Evolutionary conservation across 768 basidiomycete species (phyloP), one percentile per base, ranked within the genome.

Genomic region (Lactarius vividus): DNA sequence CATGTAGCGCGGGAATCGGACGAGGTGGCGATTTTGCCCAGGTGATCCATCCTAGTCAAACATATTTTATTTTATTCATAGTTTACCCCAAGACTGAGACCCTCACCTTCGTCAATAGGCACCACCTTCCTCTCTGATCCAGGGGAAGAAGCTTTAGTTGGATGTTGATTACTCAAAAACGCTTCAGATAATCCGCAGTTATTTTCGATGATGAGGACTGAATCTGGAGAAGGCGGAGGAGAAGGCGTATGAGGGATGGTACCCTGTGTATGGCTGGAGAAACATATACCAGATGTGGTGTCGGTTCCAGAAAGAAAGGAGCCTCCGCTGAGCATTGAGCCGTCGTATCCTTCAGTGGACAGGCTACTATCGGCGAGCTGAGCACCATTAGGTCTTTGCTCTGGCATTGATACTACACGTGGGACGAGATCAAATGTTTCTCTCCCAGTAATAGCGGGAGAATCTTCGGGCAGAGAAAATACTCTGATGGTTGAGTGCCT

Each of bases 1-100:
- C 92, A 71, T 94, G 92, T 37, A 94, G 81, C 20, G 92, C 92
- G 61, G 92, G 92, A 64, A 94, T 94, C 0, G 92, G 90, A 31
- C 86, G 82, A 5, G 92, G 92, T 11, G 92, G 90, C 44, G 91
- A 91, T 66, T 77, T 85, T 3, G 87, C 82, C 90, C 90, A 91
- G 18, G 82, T 79, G n/a, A 84, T 79, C 89, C 89, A 91, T 40
- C 82, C 91, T 91, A 35, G 35, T n/a, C 13, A 20, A 59, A 55
- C 28, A 26, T 20, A 52, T n/a, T 39, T 33, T 20, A 46, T 37
- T 44, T 52, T 28, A 53, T 28, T 23, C 49, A 20, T 26, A 26
- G 57, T 31, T 42, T 7, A 16, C 23, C 29, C 3, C 28, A 11
- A 11, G 29, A 56, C 29, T 6, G 33, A 57, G 20, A 44, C 29